Conservation (phyloP, 495 filamentous ascomycete species). For the Penicillium waksmanii region DNA sequence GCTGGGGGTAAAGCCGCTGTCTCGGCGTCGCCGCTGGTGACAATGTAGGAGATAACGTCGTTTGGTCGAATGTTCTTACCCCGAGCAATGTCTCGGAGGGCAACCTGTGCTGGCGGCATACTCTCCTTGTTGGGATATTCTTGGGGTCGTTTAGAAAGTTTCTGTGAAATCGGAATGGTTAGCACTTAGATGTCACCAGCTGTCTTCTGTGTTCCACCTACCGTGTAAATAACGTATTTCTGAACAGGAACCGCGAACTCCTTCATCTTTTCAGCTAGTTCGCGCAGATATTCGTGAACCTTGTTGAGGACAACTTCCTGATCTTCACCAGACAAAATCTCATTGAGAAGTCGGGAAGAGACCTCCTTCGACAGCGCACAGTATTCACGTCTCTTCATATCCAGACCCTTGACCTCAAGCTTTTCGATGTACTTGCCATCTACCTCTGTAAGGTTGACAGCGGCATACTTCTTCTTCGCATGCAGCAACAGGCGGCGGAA, state of each 20-base stretch:
- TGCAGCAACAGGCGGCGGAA: slow-evolving; percentile 92
- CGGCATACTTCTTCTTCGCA: slow-evolving; percentile 99
- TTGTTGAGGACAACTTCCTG: slow-evolving; percentile 84
- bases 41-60: slow-evolving; percentile 94
- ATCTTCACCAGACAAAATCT: slow-evolving; percentile 92
- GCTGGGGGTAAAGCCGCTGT: slow-evolving; percentile 69
- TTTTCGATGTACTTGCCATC: slow-evolving; percentile 91
- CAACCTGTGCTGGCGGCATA: slow-evolving; percentile 98
- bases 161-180: slow-evolving; percentile 42
- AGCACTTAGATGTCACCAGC: slow-evolving; percentile 5
- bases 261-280: slow-evolving; percentile 82
- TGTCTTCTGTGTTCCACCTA: slow-evolving; percentile 31
- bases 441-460: slow-evolving; percentile 87
- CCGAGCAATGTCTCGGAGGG: slow-evolving; percentile 80
- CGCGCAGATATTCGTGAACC: slow-evolving; percentile 88
- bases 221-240: slow-evolving; percentile 96
- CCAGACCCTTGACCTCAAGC: slow-evolving; percentile 96
- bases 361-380: slow-evolving; percentile 93
- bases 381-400: slow-evolving; percentile 97
- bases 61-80: slow-evolving; percentile 88
- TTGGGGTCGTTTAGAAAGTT: slow-evolving; percentile 89
- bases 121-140: slow-evolving; percentile 90
- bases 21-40: slow-evolving; percentile 76
- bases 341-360: slow-evolving; percentile 78
- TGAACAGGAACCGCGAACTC: slow-evolving; percentile 68